A percentile compares a stretch with the other conserved stretches of the same genome.
phyloP scores from a whole-genome alignment of 768 basidiomycete genomes.

The Suillus sp. region DNA sequence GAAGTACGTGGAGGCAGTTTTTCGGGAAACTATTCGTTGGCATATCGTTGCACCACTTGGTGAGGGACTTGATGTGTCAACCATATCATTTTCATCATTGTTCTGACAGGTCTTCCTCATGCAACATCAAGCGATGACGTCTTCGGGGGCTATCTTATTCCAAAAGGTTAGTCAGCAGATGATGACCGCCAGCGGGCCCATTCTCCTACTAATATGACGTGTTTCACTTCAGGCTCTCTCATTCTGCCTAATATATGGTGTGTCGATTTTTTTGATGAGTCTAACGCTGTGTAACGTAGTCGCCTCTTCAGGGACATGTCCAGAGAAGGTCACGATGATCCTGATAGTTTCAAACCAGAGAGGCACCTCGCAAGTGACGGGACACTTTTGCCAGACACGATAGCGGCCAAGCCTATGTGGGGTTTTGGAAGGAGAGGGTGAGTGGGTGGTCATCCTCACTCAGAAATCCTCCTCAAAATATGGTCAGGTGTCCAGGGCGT shows the following conservation, averaged over 20 bases:
- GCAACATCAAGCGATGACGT: slow-evolving; percentile 41
- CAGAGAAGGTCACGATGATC: slow-evolving; percentile 34
- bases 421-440: slow-evolving; percentile 33
- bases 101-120: slow-evolving; percentile 28
- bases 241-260: slow-evolving; percentile 35
- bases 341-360: slow-evolving; percentile 30
- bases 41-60: slow-evolving; percentile 33
- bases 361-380: slow-evolving; percentile 29
- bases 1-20: slow-evolving; percentile 32
- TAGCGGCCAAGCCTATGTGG: slow-evolving; percentile 30
- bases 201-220: slow-evolving; percentile 7
- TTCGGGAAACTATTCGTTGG: slow-evolving; percentile 37
- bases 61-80: slow-evolving; percentile 15
- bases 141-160: slow-evolving; percentile 45
- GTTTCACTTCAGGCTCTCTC: slow-evolving; percentile 13
- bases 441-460: not conserved
- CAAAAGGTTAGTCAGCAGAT: slow-evolving; percentile 31
- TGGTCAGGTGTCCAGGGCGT: slow-evolving; percentile 28
- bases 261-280: not conserved
- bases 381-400: slow-evolving; percentile 26
- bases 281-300: not conserved
- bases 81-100: not conserved
- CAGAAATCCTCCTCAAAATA: not conserved
- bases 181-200: not conserved
- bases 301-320: slow-evolving; percentile 28